Evolutionary conservation across 768 basidiomycete species (phyloP), one percentile per base, ranked within the genome.

Genomic region (Russula sp.): DNA sequence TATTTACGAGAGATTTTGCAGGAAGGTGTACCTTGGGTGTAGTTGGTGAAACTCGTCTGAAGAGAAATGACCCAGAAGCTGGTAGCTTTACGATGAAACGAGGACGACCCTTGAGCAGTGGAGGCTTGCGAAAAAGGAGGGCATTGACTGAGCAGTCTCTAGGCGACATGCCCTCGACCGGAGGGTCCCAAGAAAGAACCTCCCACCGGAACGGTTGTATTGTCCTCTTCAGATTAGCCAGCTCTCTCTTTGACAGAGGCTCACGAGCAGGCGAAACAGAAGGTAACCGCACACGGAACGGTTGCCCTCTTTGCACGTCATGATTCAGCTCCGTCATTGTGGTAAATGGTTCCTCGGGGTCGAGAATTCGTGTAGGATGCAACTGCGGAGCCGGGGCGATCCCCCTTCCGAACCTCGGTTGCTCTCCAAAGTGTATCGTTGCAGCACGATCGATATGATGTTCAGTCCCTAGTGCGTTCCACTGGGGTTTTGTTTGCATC

Each of bases 121-220:
- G 66, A 16, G 78, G 76, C 64, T 76, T 80, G 61, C 73, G 78
- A 73, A 90, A 88, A 40, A 92, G 73, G 44, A 86, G 71, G 34
- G 87, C 84, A 66, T 88, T 86, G 45, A 89, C 61, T 20, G 83
- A 83, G 51, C 87, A 77, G 61, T 87, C 86, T 52, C 81, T 77
- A 48, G 75, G 80, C 57, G 68, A 81, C 83, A 86, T 86, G 53
- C 82, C 84, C 59, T 82, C 81, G 14, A 87, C 78, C 18, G 87
- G 86, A 56, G 91, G 89, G 37, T 84, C 82, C 74, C 86, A 89
- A 3, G 87, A 86, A 34, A 88, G 75, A 32, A 85, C 80, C 57
- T 91, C 89, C 75, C 82, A 79, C 48, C 86, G 82, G 34, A 81
- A 69, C 32, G 73, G 76, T 37, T 56, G 66, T 4, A 73, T 68